phyloP scores from a whole-genome alignment of 2,329 filamentous ascomycete species.

The Metarhizium brunneum region DNA sequence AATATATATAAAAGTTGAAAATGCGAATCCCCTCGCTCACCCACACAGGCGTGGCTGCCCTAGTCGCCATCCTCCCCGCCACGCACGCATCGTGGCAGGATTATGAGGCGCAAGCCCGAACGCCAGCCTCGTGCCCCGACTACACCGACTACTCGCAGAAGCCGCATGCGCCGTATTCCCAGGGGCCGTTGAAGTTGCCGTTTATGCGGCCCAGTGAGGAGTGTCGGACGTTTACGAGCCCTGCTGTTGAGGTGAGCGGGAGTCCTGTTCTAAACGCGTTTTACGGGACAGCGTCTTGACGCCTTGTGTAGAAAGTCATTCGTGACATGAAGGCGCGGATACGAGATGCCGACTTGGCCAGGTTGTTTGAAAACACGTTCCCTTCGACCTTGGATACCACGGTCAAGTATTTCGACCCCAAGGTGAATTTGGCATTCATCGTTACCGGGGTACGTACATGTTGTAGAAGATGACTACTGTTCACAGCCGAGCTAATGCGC shows the following conservation, averaged over 20 bases:
- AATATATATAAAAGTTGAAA: background rate
- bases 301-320: slow-evolving; percentile 14
- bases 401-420: slow-evolving; percentile 62
- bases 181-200: slow-evolving; percentile 13
- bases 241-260: slow-evolving; percentile 16
- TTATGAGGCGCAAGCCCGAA: slow-evolving; percentile 6
- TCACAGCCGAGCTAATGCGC: background rate
- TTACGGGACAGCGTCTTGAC: background rate
- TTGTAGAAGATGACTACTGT: background rate
- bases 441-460: slow-evolving; percentile 68
- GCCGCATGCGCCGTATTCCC: slow-evolving; percentile 14
- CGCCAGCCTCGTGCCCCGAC: slow-evolving; percentile 14
- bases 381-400: slow-evolving; percentile 79
- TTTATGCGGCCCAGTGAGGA: slow-evolving; percentile 17
- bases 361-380: slow-evolving; percentile 76
- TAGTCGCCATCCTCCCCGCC: background rate
- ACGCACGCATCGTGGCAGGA: background rate
- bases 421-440: slow-evolving; percentile 62
- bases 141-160: slow-evolving; percentile 13
- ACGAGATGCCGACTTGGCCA: slow-evolving; percentile 55
- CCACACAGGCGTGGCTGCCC: background rate
- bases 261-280: background rate
- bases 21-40: slow-evolving; percentile 1
- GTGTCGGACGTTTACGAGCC: slow-evolving; percentile 18
- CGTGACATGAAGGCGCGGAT: slow-evolving; percentile 28